Conservation (phyloP, 805 yeast species). For the Candida easanensis region DNA sequence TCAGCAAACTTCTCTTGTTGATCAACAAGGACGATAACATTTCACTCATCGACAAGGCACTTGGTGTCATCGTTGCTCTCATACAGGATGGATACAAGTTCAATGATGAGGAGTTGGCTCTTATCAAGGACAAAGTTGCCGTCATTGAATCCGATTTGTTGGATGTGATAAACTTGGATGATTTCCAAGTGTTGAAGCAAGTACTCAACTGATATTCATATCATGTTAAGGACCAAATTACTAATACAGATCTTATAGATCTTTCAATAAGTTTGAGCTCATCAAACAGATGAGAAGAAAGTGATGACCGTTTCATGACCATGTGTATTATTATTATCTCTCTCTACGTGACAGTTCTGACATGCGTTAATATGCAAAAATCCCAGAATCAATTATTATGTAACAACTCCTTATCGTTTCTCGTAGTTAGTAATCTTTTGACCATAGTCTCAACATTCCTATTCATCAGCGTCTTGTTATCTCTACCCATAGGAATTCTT, state of each 20-base stretch:
- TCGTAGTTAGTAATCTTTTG: slow-evolving; percentile 44
- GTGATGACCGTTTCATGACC: slow-evolving; percentile 2
- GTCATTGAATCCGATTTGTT: slow-evolving; percentile 38
- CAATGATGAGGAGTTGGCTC: slow-evolving; percentile 37
- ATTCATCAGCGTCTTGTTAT: slow-evolving; percentile 46
- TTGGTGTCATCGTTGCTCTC: slow-evolving; percentile 48
- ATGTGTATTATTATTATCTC: too few relatives aligned
- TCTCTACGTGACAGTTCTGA: too few relatives aligned
- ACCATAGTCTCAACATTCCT: slow-evolving; percentile 49
- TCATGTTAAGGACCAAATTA: slow-evolving; percentile 2
- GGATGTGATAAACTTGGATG: slow-evolving; percentile 54
- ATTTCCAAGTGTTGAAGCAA: slow-evolving; percentile 47
- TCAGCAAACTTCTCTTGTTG: slow-evolving; percentile 27
- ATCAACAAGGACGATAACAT: slow-evolving; percentile 32
- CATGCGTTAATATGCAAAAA: too few relatives aligned
- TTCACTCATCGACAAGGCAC: slow-evolving; percentile 54
- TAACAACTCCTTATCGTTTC: slow-evolving; percentile 44
- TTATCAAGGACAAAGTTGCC: slow-evolving; percentile 36
- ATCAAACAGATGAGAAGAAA: slow-evolving; percentile 16
- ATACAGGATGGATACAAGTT: slow-evolving; percentile 44
- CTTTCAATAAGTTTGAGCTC: slow-evolving; percentile 20
- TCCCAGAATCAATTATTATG: slow-evolving; percentile 4
- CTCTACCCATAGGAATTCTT: slow-evolving; percentile 37
- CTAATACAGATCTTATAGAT: slow-evolving; percentile 20
- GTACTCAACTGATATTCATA: slow-evolving; percentile 26